Base-by-base conservation (phyloP, 2,329 filamentous ascomycete genomes). In the Cordyceps javanica region DNA sequence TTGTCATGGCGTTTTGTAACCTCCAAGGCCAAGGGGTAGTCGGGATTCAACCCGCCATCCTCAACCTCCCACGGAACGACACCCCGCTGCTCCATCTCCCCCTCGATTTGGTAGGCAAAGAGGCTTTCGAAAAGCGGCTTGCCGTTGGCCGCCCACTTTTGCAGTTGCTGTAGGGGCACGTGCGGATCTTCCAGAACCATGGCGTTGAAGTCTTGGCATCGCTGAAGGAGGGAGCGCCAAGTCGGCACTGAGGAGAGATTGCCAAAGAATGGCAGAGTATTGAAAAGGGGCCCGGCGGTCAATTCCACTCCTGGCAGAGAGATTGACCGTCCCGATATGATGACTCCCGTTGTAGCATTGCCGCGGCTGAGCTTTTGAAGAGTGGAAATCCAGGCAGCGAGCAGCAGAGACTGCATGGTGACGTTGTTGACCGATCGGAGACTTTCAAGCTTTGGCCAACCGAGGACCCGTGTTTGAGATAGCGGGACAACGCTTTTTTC, bases 271-370 rank as follows among this genome's bases (percentile, higher is more conserved):
- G 92, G 91, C 1, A 97, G 75, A 0, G 91, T 96, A 67, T 97
- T 97, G 78, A 97, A 96, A 21, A 97, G 73, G 0, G 93, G 92
- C 0, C 92, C 93, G 42, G 94, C 81, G 1, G 89, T 82, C 23
- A 77, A 67, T 48, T 91, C 87, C 2, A 86, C 80, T 2, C 77
- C 77, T 8, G 86, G 79, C 13, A 91, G 72, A 44, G 89, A 82
- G 5, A 95, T 81, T 0, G 85, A 82, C 59, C 92, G 81, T 1
- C 92, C 93, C 7, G 91, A 94, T 0, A 90, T 80, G 13, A 97
- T 80, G 21, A 95, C 74, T 1, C 93, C 93, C 14, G 92, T 75
- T 0, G 83, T 82, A 1, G 81, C 70, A 16, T 71, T 67, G 3
- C 28, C 46, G 9, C 71, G 67, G 28, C 80, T 73, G 60, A 80